Conservation (phyloP, 306 rosid species). For the Malus asiatica region DNA sequence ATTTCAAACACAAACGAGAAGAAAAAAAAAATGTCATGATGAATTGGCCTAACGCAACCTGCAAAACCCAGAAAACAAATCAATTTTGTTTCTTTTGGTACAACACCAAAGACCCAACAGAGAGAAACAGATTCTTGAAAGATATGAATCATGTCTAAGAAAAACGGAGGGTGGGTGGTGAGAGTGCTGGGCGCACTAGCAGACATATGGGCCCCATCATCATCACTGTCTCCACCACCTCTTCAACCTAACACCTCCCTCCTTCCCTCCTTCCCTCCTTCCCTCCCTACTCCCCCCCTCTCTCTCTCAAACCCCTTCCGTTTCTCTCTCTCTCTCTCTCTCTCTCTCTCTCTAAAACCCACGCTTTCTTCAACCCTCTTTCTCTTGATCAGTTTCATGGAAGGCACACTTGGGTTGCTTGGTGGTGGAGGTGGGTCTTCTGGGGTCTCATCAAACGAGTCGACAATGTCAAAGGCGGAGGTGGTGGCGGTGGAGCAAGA, state of each 20-base stretch:
- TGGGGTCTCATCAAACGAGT: conserved; percentile 33
- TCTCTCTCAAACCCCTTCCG: neutral
- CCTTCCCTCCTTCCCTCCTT: neutral
- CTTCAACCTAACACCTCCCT: conserved; percentile 5
- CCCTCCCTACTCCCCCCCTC: neutral
- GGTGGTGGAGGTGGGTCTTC: conserved; percentile 27
- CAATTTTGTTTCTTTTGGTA: neutral
- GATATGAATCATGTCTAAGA: conserved; percentile 26
- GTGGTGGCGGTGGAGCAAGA: conserved; percentile 22
- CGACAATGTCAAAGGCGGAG: conserved; percentile 24
- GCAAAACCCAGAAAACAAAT: neutral
- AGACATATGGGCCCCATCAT: conserved; percentile 51
- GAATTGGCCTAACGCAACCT: neutral
- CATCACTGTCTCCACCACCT: conserved; percentile 45
- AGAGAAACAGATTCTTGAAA: conserved; percentile 23
- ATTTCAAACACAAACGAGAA: neutral
- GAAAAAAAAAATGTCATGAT: too few relatives aligned
- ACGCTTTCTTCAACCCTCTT: neutral
- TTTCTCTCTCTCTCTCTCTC: neutral
- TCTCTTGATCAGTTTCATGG: conserved; percentile 13
- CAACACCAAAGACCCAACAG: conserved; percentile 2
- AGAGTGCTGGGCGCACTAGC: conserved; percentile 47
- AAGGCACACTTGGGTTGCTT: conserved; percentile 35
- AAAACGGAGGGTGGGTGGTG: conserved; percentile 12
- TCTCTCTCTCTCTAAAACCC: neutral